phyloP scores from a whole-genome alignment of 495 filamentous ascomycete genomes.

The Tuber melanosporum region DNA sequence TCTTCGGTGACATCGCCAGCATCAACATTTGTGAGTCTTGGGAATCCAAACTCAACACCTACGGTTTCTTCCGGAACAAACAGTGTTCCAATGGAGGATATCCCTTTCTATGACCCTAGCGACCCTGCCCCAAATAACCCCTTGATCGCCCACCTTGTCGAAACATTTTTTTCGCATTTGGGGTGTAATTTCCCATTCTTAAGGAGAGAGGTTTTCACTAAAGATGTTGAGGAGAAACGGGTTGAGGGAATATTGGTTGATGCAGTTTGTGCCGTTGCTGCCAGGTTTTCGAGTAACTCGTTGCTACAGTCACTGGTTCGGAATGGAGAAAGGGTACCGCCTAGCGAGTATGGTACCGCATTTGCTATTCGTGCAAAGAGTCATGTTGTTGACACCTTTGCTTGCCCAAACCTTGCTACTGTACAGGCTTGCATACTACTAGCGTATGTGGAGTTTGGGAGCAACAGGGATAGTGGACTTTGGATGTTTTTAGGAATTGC shows the following conservation, averaged over 20 bases:
- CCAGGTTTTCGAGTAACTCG: conserved; percentile 64
- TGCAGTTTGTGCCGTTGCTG: conserved; percentile 70
- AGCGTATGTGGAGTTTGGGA: conserved; percentile 79
- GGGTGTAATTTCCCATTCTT: conserved; percentile 80
- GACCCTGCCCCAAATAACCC: conserved; percentile 61
- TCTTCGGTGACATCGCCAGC: conserved; percentile 29
- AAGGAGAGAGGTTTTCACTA: conserved; percentile 60
- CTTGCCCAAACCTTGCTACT: conserved; percentile 69
- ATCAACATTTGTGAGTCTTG: conserved; percentile 19
- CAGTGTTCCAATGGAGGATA: conserved; percentile 47
- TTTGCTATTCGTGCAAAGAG: conserved; percentile 73
- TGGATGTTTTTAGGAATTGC: conserved; percentile 87
- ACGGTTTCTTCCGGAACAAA: conserved; percentile 12
- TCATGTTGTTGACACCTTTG: conserved; percentile 66
- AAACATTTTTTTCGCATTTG: conserved; percentile 69
- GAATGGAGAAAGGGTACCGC: conserved; percentile 48
- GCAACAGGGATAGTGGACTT: conserved; percentile 75
- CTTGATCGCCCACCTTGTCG: conserved; percentile 65
- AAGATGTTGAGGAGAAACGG: conserved; percentile 65
- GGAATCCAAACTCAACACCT: conserved; percentile 13
- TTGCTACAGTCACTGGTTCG: conserved; percentile 48
- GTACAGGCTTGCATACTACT: conserved; percentile 74
- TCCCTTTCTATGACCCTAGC: conserved; percentile 71
- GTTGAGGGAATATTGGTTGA: conserved; percentile 84
- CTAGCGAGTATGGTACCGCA: conserved; percentile 57